Conservation (phyloP, 2,329 filamentous ascomycete species). For the Neopestalotiopsis sp. region DNA sequence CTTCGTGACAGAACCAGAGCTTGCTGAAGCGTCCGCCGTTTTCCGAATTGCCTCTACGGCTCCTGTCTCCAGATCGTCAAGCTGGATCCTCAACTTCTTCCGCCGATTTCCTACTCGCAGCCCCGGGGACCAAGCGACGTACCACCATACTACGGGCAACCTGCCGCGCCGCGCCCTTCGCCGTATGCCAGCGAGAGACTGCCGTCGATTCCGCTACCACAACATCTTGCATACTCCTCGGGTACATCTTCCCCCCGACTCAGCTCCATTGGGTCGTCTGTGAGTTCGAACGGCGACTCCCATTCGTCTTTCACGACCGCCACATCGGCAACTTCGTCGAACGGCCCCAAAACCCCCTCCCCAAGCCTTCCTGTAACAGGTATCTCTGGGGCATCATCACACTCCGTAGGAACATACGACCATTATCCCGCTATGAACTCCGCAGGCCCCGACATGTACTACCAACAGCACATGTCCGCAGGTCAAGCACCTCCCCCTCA, state of each 20-base stretch:
- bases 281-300: conserved; percentile 56
- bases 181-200: conserved; percentile 76
- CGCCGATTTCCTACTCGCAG: conserved; percentile 83
- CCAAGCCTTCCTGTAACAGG: conserved; percentile 65
- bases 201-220: conserved; percentile 73
- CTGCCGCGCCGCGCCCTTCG: conserved; percentile 64
- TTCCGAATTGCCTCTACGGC: conserved; percentile 28
- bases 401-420: conserved; percentile 46
- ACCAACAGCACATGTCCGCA: conserved; percentile 78
- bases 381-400: conserved; percentile 46
- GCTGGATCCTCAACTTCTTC: conserved; percentile 74
- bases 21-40: not conserved
- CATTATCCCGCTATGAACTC: conserved; percentile 77
- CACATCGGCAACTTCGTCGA: conserved; percentile 59
- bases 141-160: conserved; percentile 69
- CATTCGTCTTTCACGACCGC: conserved; percentile 61
- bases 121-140: conserved; percentile 78
- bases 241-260: conserved; percentile 77
- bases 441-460: conserved; percentile 83
- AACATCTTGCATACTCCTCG: conserved; percentile 73
- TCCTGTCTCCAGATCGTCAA: conserved; percentile 72
- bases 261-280: conserved; percentile 72
- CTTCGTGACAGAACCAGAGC: too few species aligned
- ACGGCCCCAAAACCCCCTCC: conserved; percentile 79
- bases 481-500: conserved; percentile 78